phyloP scores from a whole-genome alignment of 257 asterid species.

The Nicotiana tabacum region DNA sequence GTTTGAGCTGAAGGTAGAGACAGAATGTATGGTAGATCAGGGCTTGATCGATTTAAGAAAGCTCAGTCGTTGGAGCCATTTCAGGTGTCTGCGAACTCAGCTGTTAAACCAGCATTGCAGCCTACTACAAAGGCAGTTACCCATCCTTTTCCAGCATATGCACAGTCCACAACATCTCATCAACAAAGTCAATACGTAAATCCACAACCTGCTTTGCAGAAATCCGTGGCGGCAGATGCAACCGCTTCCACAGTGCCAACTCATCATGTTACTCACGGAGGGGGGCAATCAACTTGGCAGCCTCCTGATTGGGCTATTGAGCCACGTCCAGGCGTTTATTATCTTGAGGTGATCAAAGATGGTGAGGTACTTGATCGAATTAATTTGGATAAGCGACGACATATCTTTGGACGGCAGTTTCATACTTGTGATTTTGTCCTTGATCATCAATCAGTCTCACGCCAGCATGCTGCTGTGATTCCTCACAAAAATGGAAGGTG shows the following conservation, averaged over 20 bases:
- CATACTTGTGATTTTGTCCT: conserved; percentile 96
- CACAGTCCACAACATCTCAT: conserved; percentile 37
- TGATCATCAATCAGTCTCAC: conserved; percentile 96
- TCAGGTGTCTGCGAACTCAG: conserved; percentile 48
- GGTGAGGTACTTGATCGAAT: conserved; percentile 88
- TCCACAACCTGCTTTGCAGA: conserved; percentile 36
- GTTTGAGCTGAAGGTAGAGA: neutral
- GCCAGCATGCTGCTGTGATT: conserved; percentile 93
- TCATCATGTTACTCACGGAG: conserved; percentile 79
- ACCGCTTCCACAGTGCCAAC: conserved; percentile 29
- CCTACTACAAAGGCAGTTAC: conserved; percentile 20
- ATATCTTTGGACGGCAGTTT: conserved; percentile 86
- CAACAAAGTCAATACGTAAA: conserved; percentile 34
- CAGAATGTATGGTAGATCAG: conserved; percentile 80
- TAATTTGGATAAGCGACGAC: conserved; percentile 69
- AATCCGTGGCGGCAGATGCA: conserved; percentile 31
- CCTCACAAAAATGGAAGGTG: conserved; percentile 95
- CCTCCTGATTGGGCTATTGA: conserved; percentile 99
- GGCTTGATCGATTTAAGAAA: conserved; percentile 92
- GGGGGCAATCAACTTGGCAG: conserved; percentile 88
- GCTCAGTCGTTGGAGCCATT: conserved; percentile 86
- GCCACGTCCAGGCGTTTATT: conserved; percentile 84
- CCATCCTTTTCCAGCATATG: conserved; percentile 25
- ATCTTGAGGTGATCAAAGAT: conserved; percentile 85
- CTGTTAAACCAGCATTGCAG: conserved; percentile 28